A percentile compares a stretch with the other conserved stretches of the same genome.
Conservation (phyloP, 192 early-diverging fungal species). For the Linnemannia zychae region DNA sequence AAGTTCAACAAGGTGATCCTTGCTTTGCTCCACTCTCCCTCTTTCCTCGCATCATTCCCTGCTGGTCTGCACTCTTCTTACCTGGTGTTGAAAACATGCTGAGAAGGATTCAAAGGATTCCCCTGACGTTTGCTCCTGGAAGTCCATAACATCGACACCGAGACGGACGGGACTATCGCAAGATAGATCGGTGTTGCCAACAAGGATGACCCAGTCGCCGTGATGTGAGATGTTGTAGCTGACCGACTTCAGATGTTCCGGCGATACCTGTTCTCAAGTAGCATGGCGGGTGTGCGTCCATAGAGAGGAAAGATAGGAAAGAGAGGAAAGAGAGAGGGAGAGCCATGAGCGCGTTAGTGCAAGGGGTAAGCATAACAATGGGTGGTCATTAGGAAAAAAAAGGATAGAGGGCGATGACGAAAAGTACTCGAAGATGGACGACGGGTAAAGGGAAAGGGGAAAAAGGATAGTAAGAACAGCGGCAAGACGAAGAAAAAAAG, state of each 20-base stretch:
- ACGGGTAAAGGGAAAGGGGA: not conserved
- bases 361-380: not conserved
- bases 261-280: slow-evolving; percentile 14
- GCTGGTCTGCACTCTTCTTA: not conserved
- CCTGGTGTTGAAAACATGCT: slow-evolving; percentile 35
- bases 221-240: slow-evolving; percentile 72
- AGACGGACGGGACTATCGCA: slow-evolving; percentile 31
- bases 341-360: not conserved
- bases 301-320: not conserved
- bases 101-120: slow-evolving; percentile 43
- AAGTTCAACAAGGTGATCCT: not conserved
- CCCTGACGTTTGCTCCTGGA: slow-evolving; percentile 30
- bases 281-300: not conserved
- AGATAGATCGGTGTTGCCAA: slow-evolving; percentile 42
- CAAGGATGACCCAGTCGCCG: slow-evolving; percentile 72
- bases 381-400: not conserved
- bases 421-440: not conserved
- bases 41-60: not conserved
- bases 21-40: not conserved
- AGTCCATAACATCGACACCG: slow-evolving; percentile 65
- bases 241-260: slow-evolving; percentile 23
- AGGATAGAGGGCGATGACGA: not conserved
- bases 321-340: not conserved
- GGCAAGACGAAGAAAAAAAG: not conserved
- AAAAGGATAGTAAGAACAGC: not conserved